A percentile compares a stretch with the other conserved stretches of the same genome.
phyloP scores from a whole-genome alignment of 352 stramenopile species.

The Globisporangium yorkense region DNA sequence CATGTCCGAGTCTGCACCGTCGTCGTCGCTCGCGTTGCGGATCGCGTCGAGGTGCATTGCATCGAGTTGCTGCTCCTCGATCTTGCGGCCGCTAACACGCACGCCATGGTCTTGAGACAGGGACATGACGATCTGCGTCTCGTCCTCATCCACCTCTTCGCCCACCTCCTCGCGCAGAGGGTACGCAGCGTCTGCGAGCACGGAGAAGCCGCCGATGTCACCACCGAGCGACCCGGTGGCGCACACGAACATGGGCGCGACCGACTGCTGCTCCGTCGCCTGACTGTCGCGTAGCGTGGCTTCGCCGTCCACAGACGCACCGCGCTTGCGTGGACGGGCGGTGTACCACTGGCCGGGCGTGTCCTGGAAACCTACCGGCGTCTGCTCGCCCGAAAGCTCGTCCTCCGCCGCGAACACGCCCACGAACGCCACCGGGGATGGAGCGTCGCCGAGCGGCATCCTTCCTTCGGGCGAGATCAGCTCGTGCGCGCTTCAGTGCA shows the following conservation, averaged over 20 bases:
- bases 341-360: conserved; percentile 34
- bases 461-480: background rate
- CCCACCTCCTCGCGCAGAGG: conserved; percentile 5
- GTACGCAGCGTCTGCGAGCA: background rate
- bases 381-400: conserved; percentile 42
- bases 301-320: conserved; percentile 25
- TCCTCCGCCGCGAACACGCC: conserved; percentile 26
- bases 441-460: background rate
- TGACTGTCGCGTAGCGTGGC: conserved; percentile 46
- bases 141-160: conserved; percentile 64
- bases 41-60: background rate
- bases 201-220: conserved; percentile 7
- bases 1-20: conserved; percentile 52
- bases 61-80: conserved; percentile 46
- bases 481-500: too few relatives aligned
- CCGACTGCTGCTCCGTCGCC: conserved; percentile 23
- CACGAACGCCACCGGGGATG: conserved; percentile 18
- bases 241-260: conserved; percentile 38
- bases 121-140: conserved; percentile 81
- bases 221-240: conserved; percentile 19
- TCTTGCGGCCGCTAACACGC: conserved; percentile 13
- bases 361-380: conserved; percentile 56
- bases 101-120: conserved; percentile 54
- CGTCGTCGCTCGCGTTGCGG: conserved; percentile 10
- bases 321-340: conserved; percentile 28